Percentiles rank a stretch among this genome's conserved stretches.
Evolutionary conservation across 1,284 basidiomycete species (phyloP).

Genomic region (Pterulicium gracile): DNA sequence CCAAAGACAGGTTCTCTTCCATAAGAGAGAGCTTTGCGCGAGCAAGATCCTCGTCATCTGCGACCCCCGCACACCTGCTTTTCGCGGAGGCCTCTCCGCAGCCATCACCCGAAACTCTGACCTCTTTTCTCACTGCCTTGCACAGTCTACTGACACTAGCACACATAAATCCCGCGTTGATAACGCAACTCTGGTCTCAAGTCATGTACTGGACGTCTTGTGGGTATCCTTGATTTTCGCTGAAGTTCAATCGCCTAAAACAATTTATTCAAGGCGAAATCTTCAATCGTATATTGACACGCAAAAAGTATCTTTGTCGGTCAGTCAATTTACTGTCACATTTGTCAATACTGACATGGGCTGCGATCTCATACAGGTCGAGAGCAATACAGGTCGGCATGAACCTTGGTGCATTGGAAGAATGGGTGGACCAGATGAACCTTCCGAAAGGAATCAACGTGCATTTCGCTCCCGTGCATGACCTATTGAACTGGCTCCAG

Average conservation of each 20-base stretch:
- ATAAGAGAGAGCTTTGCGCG: conserved; percentile 50
- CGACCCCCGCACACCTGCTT: conserved; percentile 36
- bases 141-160: conserved; percentile 80
- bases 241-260: conserved; percentile 4
- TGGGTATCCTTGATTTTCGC: conserved; percentile 25
- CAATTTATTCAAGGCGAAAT: conserved; percentile 58
- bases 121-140: conserved; percentile 79
- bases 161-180: conserved; percentile 85
- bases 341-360: conserved; percentile 6
- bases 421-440: conserved; percentile 81
- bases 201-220: conserved; percentile 88
- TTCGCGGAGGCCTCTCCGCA: conserved; percentile 37
- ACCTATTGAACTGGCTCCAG: conserved; percentile 83
- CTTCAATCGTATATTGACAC: conserved; percentile 87
- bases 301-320: conserved; percentile 91
- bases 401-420: conserved; percentile 81
- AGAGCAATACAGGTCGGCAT: conserved; percentile 86
- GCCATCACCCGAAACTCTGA: conserved; percentile 57
- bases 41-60: conserved; percentile 29
- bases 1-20: conserved; percentile 45
- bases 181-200: conserved; percentile 90
- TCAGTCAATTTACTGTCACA: conserved; percentile 22
- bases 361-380: conserved; percentile 37
- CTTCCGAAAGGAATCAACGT: conserved; percentile 72
- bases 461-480: conserved; percentile 79